Conservation (phyloP, 2,329 filamentous ascomycete genomes). For the Cytospora chrysosperma region DNA sequence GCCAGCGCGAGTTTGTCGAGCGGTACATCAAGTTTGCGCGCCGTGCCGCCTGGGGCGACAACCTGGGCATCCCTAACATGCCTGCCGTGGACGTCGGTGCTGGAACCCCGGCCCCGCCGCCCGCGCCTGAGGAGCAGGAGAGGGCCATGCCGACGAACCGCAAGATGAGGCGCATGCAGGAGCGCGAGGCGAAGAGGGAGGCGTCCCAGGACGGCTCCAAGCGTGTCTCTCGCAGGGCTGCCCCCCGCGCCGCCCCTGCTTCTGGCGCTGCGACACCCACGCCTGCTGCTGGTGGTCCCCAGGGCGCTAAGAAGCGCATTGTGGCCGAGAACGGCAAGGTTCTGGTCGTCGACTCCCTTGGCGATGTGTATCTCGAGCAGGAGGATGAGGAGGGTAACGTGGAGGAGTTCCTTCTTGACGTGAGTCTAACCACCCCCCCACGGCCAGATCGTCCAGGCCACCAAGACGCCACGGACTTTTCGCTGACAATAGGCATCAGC, state of each 20-base stretch:
- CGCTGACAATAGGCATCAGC: conserved; percentile 46
- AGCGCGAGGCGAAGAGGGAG: conserved; percentile 76
- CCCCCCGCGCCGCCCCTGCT: conserved; percentile 36
- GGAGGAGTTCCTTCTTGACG: conserved; percentile 83
- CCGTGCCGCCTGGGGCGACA: conserved; percentile 86
- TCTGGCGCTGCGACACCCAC: conserved; percentile 55
- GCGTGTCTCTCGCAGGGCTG: conserved; percentile 36
- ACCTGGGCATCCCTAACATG: conserved; percentile 67
- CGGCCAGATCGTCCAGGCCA: too few species aligned
- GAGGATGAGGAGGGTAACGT: conserved; percentile 81
- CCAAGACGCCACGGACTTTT: not conserved
- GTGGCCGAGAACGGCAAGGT: conserved; percentile 94
- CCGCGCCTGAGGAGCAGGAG: conserved; percentile 46
- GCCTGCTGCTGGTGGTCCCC: conserved; percentile 56
- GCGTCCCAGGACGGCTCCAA: conserved; percentile 52
- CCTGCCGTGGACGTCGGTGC: conserved; percentile 52
- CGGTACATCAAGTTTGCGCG: conserved; percentile 89
- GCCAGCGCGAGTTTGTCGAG: conserved; percentile 87
- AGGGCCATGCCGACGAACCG: conserved; percentile 66
- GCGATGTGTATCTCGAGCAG: conserved; percentile 94
- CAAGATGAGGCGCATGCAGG: conserved; percentile 83
- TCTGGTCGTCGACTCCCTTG: conserved; percentile 84
- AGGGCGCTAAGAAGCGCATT: conserved; percentile 81
- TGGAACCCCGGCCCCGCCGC: conserved; percentile 37
- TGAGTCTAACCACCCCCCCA: conserved; percentile 47